phyloP scores from a whole-genome alignment of 352 stramenopile species.

The Pythium scleroteichum region DNA sequence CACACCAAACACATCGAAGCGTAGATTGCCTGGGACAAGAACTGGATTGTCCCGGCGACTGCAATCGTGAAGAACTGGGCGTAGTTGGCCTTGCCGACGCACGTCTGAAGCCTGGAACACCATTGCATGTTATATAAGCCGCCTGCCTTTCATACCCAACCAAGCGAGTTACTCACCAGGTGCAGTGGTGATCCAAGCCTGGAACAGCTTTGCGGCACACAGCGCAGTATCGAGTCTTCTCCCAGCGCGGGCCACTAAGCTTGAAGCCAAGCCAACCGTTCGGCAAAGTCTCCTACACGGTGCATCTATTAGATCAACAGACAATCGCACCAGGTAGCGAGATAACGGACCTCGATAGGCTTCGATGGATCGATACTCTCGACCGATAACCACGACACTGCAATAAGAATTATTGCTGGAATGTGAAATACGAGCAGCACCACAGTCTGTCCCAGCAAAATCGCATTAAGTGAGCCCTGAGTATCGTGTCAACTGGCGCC shows the following conservation, averaged over 20 bases:
- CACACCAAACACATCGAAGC: conserved; percentile 50
- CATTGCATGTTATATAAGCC: too few relatives aligned
- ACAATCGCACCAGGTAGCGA: conserved; percentile 1
- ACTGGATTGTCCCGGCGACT: conserved; percentile 63
- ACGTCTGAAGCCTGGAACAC: conserved; percentile 70
- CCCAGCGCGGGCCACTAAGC: conserved; percentile 68
- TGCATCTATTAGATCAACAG: not conserved
- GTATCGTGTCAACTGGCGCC: too few relatives aligned
- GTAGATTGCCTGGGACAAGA: conserved; percentile 63
- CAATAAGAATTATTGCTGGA: conserved; percentile 44
- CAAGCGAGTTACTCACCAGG: conserved; percentile 48
- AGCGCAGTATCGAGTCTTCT: conserved; percentile 80
- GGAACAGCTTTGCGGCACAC: conserved; percentile 78
- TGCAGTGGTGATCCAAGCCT: conserved; percentile 86
- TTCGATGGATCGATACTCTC: conserved; percentile 66
- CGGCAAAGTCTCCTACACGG: conserved; percentile 29
- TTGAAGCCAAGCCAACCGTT: conserved; percentile 74
- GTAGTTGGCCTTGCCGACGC: conserved; percentile 81
- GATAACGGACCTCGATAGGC: conserved; percentile 31
- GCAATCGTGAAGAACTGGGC: conserved; percentile 88
- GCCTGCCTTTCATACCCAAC: too few relatives aligned
- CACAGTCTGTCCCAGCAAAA: too few relatives aligned
- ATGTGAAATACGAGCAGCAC: conserved; percentile 56
- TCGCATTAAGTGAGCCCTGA: too few relatives aligned
- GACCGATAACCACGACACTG: conserved; percentile 69